A percentile compares a stretch with the other conserved stretches of the same genome.
Conservation (phyloP, 2,329 filamentous ascomycete species). For the Arthrobotrys sinensis region DNA sequence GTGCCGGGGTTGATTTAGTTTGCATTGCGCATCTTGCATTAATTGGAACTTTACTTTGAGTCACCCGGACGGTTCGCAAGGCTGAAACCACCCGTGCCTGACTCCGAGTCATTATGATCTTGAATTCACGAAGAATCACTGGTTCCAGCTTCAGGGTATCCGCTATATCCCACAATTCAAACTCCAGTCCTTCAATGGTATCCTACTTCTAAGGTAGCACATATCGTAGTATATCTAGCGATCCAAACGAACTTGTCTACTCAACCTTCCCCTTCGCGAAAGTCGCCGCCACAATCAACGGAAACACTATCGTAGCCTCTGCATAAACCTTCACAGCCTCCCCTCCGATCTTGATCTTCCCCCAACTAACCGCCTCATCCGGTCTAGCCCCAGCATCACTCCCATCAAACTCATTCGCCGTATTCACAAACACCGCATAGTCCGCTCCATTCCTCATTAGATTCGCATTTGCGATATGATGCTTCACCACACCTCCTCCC, state of each 20-base stretch:
- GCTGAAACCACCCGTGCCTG: slow-evolving; percentile 27
- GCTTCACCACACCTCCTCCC: slow-evolving; percentile 95
- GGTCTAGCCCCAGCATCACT: slow-evolving; percentile 95
- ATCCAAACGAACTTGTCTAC: neutral
- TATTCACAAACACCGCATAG: slow-evolving; percentile 97
- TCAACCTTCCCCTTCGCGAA: slow-evolving; percentile 71
- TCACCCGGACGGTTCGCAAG: slow-evolving; percentile 34
- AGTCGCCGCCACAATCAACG: slow-evolving; percentile 77
- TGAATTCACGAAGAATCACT: neutral
- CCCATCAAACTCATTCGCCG: slow-evolving; percentile 95
- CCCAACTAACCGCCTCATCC: slow-evolving; percentile 98
- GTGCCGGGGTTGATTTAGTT: neutral
- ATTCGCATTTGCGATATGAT: slow-evolving; percentile 97
- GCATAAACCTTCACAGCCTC: slow-evolving; percentile 88
- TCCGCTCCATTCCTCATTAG: slow-evolving; percentile 98
- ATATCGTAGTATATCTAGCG: too few relatives aligned
- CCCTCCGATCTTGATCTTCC: slow-evolving; percentile 88
- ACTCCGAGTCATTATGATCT: slow-evolving; percentile 19
- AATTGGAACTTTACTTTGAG: slow-evolving; percentile 5
- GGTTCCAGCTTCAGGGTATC: neutral
- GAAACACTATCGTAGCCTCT: slow-evolving; percentile 78
- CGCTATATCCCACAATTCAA: too few relatives aligned
- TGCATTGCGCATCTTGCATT: too few relatives aligned
- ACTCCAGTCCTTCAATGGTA: too few relatives aligned
- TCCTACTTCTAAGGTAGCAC: neutral